Evolutionary conservation across 2,329 filamentous ascomycete genomes (phyloP), one percentile per base, ranked within the genome.

Genomic region (Pestalotiopsis sp.): DNA sequence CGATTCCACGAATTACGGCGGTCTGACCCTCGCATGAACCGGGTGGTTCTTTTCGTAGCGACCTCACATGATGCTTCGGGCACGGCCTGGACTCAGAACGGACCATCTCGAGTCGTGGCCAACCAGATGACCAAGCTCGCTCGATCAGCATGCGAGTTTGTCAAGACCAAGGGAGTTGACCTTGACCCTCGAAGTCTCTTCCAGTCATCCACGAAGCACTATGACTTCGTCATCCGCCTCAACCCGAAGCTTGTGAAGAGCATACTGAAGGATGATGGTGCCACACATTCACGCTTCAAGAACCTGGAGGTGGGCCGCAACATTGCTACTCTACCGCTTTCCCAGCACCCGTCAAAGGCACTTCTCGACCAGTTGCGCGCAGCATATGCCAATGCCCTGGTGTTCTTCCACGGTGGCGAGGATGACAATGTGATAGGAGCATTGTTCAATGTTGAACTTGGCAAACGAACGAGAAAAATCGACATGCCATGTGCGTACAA

Each of bases 1-100:
- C 90, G 92, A 23, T 91, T 98, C 69, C 89, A 94, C 70, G 91
- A 92, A 14, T 97, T 94, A 94, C 88, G 96, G 69, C 94, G 92
- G 72, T 90, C 96, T 67, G 96, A 99, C 76, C 94, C 95, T 1
- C 90, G 87, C 66, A 93, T 98, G 90, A 97, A 96, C 80, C 90
- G 90, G 70, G 89, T 93, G 2, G 91, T 92, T 20, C 83, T 98
- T 52, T 93, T 98, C 75, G 92, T 92, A 4, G 94, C 94, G 2
- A 94, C 94, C 0, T 92, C 93, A 66, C 84, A 93, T 71, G 94
- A 98, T 74, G 81, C 84, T 4, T 92, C 92, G 45, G 96, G 96
- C 3, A 89, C 91, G 9, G 92, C 91, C 0, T 98, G 94, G 86
- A 97, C 94, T 65, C 87, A 87, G 67, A 84, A 85, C 62, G 81